Conservation (phyloP, 306 rosid genomes). For the Citrullus amarus region DNA sequence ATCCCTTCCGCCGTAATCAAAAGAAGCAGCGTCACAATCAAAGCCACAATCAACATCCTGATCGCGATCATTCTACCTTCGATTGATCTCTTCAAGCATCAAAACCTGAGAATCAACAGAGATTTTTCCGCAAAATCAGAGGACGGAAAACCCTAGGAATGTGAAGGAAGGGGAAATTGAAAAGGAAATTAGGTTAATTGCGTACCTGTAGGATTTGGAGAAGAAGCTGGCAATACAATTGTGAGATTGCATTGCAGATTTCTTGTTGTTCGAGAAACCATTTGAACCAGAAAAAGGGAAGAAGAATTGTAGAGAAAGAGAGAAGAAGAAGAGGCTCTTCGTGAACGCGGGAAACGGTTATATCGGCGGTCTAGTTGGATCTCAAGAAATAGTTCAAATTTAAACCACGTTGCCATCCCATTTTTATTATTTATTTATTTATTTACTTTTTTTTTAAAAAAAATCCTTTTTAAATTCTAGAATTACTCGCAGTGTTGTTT, state of each 20-base stretch:
- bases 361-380: slow-evolving; percentile 2
- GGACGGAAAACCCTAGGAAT: not conserved
- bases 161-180: not conserved
- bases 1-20: slow-evolving; percentile 23
- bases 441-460: too few species aligned
- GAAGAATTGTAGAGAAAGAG: not conserved
- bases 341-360: slow-evolving; percentile 11
- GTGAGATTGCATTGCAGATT: not conserved
- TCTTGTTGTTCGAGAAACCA: not conserved
- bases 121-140: not conserved
- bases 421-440: too few species aligned
- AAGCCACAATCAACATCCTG: not conserved
- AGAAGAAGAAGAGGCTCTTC: not conserved
- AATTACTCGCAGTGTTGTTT: too few species aligned
- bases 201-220: not conserved
- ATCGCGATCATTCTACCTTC: not conserved
- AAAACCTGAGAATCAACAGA: not conserved
- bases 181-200: not conserved
- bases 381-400: not conserved
- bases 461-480: too few species aligned
- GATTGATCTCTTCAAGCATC: not conserved
- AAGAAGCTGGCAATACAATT: not conserved
- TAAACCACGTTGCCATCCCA: not conserved
- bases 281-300: not conserved
- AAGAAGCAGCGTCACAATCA: not conserved